A percentile compares a stretch with the other conserved stretches of the same genome.
These are phyloP conservation scores for Claviceps fusiformis DNA, from an alignment of 2,329 filamentous ascomycete genomes.

Conservation along the genomic window DNA sequence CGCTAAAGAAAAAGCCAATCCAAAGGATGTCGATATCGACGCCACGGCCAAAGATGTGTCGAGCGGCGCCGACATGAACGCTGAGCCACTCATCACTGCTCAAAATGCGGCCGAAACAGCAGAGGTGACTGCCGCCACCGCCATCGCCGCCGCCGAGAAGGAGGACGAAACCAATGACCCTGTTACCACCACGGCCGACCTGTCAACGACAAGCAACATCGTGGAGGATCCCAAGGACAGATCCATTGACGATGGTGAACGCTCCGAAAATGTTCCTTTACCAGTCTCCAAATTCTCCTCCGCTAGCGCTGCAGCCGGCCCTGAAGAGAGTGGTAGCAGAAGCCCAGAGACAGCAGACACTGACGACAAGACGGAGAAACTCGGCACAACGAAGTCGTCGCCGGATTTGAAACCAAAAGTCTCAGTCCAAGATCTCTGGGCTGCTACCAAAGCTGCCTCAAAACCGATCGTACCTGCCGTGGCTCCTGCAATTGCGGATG, in stretches of 20 bases:
- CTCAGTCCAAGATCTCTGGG: slow-evolving; percentile 16
- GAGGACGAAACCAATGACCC: not conserved
- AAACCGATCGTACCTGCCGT: slow-evolving; percentile 2
- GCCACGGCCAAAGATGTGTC: not conserved
- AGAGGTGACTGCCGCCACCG: no score
- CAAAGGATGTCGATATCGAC: slow-evolving; percentile 4
- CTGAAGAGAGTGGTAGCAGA: no score
- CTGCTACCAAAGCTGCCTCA: slow-evolving; percentile 10
- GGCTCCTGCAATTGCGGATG: not conserved
- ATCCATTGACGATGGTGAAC: slow-evolving; percentile 6
- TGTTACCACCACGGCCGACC: not conserved
- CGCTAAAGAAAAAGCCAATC: slow-evolving; percentile 17
- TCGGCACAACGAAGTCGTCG: slow-evolving; percentile 5
- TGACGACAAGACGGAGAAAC: not conserved
- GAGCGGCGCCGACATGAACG: not conserved
- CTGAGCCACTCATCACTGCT: not conserved
- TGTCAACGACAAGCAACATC: not conserved
- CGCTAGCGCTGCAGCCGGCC: slow-evolving; percentile 6
- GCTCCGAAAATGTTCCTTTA: slow-evolving; percentile 3
- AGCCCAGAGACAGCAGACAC: not conserved
- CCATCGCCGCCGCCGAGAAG: no score
- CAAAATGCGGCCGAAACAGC: no score
- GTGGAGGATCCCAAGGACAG: not conserved
- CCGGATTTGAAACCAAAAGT: slow-evolving; percentile 12
- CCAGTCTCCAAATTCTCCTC: slow-evolving; percentile 10